Evolutionary conservation across 495 filamentous ascomycete genomes (phyloP).

Genomic region (Melanomma pulvis-pyrius): DNA sequence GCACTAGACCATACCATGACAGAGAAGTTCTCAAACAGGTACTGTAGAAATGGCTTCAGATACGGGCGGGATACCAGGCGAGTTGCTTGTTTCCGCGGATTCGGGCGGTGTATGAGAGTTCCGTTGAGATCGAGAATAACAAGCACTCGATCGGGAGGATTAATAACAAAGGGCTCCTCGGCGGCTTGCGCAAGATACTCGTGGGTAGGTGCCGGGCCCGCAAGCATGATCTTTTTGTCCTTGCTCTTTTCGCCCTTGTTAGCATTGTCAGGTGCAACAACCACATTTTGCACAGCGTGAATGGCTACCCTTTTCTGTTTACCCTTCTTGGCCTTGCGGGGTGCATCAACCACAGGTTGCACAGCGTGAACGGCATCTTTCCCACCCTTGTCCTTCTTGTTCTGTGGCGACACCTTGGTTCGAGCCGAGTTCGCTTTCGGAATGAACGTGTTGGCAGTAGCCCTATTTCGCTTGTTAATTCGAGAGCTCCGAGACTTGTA

Average conservation of each 20-base stretch:
- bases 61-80: conserved; percentile 64
- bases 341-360: too few species aligned
- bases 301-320: not conserved
- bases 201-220: conserved; percentile 47
- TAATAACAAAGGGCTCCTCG: conserved; percentile 36
- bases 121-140: conserved; percentile 93
- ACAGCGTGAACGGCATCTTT: too few species aligned
- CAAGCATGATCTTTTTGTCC: conserved; percentile 25
- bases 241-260: conserved; percentile 16
- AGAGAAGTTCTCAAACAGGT: conserved; percentile 59
- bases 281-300: conserved; percentile 18
- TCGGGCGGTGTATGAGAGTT: conserved; percentile 74
- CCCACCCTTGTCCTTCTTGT: not conserved
- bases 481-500: conserved; percentile 11
- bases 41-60: conserved; percentile 67
- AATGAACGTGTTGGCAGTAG: not conserved
- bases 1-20: conserved; percentile 95
- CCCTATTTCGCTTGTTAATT: conserved; percentile 20
- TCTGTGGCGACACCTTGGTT: not conserved
- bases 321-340: not conserved
- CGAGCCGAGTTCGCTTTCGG: not conserved
- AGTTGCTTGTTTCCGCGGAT: conserved; percentile 47
- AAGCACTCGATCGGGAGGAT: conserved; percentile 58
- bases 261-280: not conserved
- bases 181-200: conserved; percentile 53